Evolutionary conservation across 2,329 filamentous ascomycete species (phyloP).

Genomic region (Celoporthe dispersa): DNA sequence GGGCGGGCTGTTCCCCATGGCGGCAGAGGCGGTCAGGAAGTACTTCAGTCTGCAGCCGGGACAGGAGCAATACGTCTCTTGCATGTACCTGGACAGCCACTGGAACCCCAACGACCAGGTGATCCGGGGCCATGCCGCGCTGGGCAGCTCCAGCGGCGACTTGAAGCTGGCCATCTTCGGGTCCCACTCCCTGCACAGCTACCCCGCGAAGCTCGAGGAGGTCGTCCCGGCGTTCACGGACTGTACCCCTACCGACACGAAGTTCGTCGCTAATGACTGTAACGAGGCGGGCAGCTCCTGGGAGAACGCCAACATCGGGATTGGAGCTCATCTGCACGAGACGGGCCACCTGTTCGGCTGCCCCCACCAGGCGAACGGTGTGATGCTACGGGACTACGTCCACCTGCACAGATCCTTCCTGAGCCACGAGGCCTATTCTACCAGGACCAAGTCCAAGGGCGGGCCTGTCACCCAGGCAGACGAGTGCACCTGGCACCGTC

Average conservation of each 20-base stretch:
- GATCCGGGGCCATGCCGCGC: conserved; percentile 79
- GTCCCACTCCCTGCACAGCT: conserved; percentile 89
- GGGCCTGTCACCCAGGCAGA: conserved; percentile 75
- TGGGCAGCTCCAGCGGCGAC: conserved; percentile 75
- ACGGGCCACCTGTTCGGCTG: conserved; percentile 89
- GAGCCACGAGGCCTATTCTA: conserved; percentile 81
- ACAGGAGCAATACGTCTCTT: conserved; percentile 87
- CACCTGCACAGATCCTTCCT: conserved; percentile 83
- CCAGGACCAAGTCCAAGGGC: conserved; percentile 82
- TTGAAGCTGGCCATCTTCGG: conserved; percentile 88
- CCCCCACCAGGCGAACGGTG: conserved; percentile 84
- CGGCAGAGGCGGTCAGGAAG: conserved; percentile 74
- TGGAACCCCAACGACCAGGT: conserved; percentile 77
- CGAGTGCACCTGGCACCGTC: conserved; percentile 89
- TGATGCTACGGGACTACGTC: conserved; percentile 91
- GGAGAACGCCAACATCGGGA: conserved; percentile 94
- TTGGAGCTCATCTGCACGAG: conserved; percentile 91
- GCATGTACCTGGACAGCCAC: conserved; percentile 83
- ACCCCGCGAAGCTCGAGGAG: conserved; percentile 87
- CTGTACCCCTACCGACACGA: conserved; percentile 85
- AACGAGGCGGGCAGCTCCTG: conserved; percentile 88
- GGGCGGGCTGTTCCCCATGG: conserved; percentile 76
- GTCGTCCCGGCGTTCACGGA: conserved; percentile 87
- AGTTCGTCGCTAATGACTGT: conserved; percentile 81
- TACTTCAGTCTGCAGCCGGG: conserved; percentile 76